Conservation (phyloP, 257 asterid species). For the Haberlea rhodopensis region DNA sequence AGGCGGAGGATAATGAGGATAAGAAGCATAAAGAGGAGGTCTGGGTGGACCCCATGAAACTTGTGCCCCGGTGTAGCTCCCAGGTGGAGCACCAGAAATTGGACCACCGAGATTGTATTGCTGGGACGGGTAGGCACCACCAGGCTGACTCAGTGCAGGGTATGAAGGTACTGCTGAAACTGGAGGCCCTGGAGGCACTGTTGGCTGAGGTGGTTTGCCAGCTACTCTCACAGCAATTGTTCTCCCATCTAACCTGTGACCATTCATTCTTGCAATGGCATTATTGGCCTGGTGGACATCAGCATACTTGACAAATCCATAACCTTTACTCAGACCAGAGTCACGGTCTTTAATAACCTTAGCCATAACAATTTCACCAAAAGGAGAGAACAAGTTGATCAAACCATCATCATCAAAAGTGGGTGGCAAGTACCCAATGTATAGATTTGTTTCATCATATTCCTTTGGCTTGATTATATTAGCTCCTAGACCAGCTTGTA, state of each 20-base stretch:
- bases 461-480: constrained; percentile 68
- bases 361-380: constrained; percentile 95
- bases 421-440: constrained; percentile 90
- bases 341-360: constrained; percentile 89
- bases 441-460: constrained; percentile 82
- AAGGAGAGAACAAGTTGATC: constrained; percentile 71
- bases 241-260: constrained; percentile 91
- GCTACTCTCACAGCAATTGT: constrained; percentile 93
- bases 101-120: constrained; percentile 78
- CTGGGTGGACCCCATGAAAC: constrained; percentile 80
- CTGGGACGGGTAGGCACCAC: constrained; percentile 76
- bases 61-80: constrained; percentile 51
- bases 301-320: constrained; percentile 89
- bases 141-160: constrained; percentile 55
- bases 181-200: constrained; percentile 81
- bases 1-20: constrained; percentile 78
- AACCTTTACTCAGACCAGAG: constrained; percentile 79
- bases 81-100: constrained; percentile 52
- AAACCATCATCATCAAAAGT: constrained; percentile 83
- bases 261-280: constrained; percentile 91
- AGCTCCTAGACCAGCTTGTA: constrained; percentile 60
- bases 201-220: constrained; percentile 88
- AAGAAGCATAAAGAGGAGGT: constrained; percentile 56
- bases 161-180: constrained; percentile 60
- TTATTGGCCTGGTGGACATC: constrained; percentile 81